Percentiles rank a stretch among this genome's conserved stretches.
Evolutionary conservation across 192 early-diverging fungal species (phyloP).

Genomic region (Rhizoclosmatium globosum): DNA sequence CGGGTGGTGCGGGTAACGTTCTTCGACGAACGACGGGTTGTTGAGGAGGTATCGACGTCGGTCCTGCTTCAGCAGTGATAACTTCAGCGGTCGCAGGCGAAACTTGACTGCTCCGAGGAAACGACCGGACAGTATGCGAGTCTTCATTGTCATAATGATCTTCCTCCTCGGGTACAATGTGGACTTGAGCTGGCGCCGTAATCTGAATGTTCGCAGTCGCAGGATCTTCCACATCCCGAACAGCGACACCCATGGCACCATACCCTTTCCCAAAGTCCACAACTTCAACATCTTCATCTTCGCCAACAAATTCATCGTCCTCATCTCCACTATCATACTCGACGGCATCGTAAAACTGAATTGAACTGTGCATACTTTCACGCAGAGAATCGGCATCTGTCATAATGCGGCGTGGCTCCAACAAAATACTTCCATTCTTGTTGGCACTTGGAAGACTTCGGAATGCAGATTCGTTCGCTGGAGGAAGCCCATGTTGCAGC

Average conservation of each 20-base stretch:
- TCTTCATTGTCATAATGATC: conserved; percentile 58
- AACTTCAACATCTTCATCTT: conserved; percentile 63
- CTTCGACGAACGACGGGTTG: conserved; percentile 66
- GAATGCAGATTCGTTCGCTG: conserved; percentile 6
- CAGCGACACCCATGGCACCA: not conserved
- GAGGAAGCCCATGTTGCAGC: conserved; percentile 39
- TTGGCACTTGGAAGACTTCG: not conserved
- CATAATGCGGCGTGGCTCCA: not conserved
- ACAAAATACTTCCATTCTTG: not conserved
- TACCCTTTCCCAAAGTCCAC: conserved; percentile 20
- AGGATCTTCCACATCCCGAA: too few species aligned
- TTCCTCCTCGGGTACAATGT: not conserved
- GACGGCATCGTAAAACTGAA: conserved; percentile 76
- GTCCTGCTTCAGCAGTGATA: not conserved
- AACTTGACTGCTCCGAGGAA: not conserved
- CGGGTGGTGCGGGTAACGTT: conserved; percentile 75
- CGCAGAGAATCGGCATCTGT: not conserved
- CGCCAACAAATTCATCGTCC: conserved; percentile 42
- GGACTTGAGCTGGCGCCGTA: not conserved
- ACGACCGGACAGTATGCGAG: not conserved
- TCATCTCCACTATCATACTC: conserved; percentile 47
- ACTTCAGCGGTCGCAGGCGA: not conserved
- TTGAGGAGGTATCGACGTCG: not conserved
- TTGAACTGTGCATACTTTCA: conserved; percentile 43
- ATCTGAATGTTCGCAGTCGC: too few species aligned